Evolutionary conservation across 495 filamentous ascomycete species (phyloP), one percentile per base, ranked within the genome.

Genomic region (Sordaria brevicollis): DNA sequence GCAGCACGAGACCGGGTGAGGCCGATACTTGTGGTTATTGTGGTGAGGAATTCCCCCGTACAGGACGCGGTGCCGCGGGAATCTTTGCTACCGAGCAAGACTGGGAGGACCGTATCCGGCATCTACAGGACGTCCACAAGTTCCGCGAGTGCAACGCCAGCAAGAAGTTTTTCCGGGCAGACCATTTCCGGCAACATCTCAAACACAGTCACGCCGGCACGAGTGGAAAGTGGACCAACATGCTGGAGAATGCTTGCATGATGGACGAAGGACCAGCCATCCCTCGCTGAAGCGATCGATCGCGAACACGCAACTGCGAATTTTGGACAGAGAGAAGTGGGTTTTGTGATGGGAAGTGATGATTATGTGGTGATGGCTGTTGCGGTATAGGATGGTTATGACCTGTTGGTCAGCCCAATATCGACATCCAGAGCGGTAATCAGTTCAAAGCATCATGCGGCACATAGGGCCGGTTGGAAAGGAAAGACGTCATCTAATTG

Each of bases 201-300:
- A 99, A 99, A 83, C 95, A 99, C 75, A 97, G 94, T 77, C 95
- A 99, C 80, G 93, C 91, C 7, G 96, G 95, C 13, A 94, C 93
- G 2, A 97, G 93, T 80, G 95, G 95, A 29, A 98, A 98, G 78
- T 98, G 96, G 95, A 99, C 95, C 21, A 99, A 99, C 79, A 94
- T 96, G 83, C 81, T 99, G 49, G 95, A 99, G 77, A 96, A 92
- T 76, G 93, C 94, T 35, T 98, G 95, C 79, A 96, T 97, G 94
- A 91, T 93, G 80, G 93, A 97, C 72, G 94, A 98, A 79, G 82
- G 83, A 34, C 77, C 79, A 43, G 79, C 80, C 6, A 65, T 74
- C 0, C 69, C 72, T 17, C 67, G 71, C 7, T 57, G 25, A 57
- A 57, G 49, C 49, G 34, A 69, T 29, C 31, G 49, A 57, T 7